phyloP scores from a whole-genome alignment of 306 rosid genomes.

The Comarum palustre region DNA sequence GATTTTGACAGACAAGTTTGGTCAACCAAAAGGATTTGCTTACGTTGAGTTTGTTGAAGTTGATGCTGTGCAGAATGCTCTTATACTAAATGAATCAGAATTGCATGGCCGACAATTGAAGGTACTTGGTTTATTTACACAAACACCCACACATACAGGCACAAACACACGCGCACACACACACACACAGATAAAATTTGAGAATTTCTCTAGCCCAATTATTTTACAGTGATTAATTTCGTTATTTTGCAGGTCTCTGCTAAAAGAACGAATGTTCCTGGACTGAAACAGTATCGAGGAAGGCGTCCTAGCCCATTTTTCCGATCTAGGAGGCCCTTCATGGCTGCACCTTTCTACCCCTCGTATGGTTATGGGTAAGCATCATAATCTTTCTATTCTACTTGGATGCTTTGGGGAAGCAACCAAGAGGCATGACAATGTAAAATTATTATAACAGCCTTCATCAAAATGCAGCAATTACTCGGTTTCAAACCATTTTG shows the following conservation, averaged over 20 bases:
- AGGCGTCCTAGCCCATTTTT: slow-evolving; percentile 60
- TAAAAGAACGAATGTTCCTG: slow-evolving; percentile 90
- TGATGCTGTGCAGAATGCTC: slow-evolving; percentile 94
- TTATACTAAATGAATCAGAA: slow-evolving; percentile 87
- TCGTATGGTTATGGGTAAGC: slow-evolving; percentile 83
- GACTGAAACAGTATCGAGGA: slow-evolving; percentile 86
- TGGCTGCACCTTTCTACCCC: slow-evolving; percentile 73
- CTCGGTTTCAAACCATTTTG: background rate
- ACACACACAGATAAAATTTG: background rate
- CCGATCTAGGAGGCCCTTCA: slow-evolving; percentile 78
- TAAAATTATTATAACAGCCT: background rate
- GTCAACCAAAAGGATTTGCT: slow-evolving; percentile 98
- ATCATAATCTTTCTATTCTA: background rate
- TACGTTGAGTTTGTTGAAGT: slow-evolving; percentile 95
- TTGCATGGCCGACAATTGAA: slow-evolving; percentile 97
- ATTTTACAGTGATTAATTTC: slow-evolving; percentile 19
- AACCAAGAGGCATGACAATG: background rate
- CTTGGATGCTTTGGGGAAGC: background rate
- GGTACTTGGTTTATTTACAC: slow-evolving; percentile 40
- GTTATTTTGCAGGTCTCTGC: slow-evolving; percentile 78
- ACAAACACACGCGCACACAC: background rate
- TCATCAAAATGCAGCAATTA: background rate
- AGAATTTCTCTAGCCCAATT: slow-evolving; percentile 14
- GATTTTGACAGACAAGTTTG: slow-evolving; percentile 96
- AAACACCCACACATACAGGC: background rate